Evolutionary conservation across 371 early-diverging fungal genomes (phyloP).

Genomic region (Lichtheimia hyalospora): DNA sequence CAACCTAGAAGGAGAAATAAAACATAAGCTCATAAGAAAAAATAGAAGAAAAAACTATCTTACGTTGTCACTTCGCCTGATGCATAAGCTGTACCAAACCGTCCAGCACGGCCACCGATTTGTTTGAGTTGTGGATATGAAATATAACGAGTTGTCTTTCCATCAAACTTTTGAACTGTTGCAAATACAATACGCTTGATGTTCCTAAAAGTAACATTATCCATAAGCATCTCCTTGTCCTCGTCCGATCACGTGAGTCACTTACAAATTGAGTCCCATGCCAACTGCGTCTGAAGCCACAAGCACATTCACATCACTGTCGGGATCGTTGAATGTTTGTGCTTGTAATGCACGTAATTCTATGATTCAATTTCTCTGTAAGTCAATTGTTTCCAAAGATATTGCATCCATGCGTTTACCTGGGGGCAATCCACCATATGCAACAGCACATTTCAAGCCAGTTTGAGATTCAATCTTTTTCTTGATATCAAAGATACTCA

Average conservation of each 20-base stretch:
- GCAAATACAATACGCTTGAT: conserved; percentile 88
- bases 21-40: conserved; percentile 16
- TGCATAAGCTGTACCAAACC: conserved; percentile 72
- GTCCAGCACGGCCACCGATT: conserved; percentile 95
- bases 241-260: conserved; percentile 5
- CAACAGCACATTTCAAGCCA: conserved; percentile 82
- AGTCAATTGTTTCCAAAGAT: not conserved
- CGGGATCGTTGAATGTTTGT: conserved; percentile 83
- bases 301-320: conserved; percentile 79
- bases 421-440: conserved; percentile 92
- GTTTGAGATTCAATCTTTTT: conserved; percentile 75
- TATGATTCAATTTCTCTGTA: not conserved
- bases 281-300: conserved; percentile 97
- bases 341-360: conserved; percentile 93
- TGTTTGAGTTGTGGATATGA: conserved; percentile 85
- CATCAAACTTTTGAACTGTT: conserved; percentile 78
- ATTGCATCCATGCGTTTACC: conserved; percentile 28
- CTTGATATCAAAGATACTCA: conserved; percentile 77
- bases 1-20: conserved; percentile 17
- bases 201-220: conserved; percentile 46
- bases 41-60: conserved; percentile 13
- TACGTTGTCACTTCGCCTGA: conserved; percentile 70
- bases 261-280: conserved; percentile 94
- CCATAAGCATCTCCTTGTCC: not conserved
- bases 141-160: conserved; percentile 48